phyloP scores from a whole-genome alignment of 352 stramenopile genomes.

The Globisporangium middletonii region DNA sequence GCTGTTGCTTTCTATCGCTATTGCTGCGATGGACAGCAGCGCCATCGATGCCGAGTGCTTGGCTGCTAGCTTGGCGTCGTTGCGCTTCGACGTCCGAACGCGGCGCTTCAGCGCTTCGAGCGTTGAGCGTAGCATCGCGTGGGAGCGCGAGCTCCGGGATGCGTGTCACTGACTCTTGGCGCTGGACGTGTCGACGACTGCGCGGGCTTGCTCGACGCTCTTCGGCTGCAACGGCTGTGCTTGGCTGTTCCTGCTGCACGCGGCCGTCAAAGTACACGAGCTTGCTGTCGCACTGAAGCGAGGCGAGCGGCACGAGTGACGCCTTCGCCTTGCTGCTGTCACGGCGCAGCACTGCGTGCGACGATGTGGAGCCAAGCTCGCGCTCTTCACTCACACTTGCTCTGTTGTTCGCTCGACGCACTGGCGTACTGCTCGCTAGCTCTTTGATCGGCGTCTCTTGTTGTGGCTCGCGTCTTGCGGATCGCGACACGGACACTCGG shows the following conservation, averaged over 20 bases:
- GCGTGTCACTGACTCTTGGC: neutral
- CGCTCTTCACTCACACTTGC: conserved; percentile 3
- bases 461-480: neutral
- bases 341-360: neutral
- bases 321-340: neutral
- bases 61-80: neutral
- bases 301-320: conserved; percentile 6
- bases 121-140: conserved; percentile 10
- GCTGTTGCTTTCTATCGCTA: neutral
- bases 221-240: no score
- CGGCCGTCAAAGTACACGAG: conserved; percentile 49
- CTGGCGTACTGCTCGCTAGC: neutral
- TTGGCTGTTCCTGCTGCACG: conserved; percentile 6
- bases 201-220: neutral
- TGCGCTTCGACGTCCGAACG: neutral
- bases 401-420: neutral
- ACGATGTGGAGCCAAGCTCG: conserved; percentile 6
- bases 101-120: neutral
- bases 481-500: neutral
- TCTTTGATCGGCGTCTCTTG: no score
- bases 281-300: conserved; percentile 45
- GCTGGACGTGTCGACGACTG: neutral
- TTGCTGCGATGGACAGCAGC: neutral
- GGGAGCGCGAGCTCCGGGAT: conserved; percentile 1
- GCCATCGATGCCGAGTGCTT: neutral